A percentile compares a stretch with the other conserved stretches of the same genome.
These are phyloP conservation scores for Cantharellus cinnabarinus DNA, from an alignment of 768 basidiomycete genomes.

Conservation along the genomic window DNA sequence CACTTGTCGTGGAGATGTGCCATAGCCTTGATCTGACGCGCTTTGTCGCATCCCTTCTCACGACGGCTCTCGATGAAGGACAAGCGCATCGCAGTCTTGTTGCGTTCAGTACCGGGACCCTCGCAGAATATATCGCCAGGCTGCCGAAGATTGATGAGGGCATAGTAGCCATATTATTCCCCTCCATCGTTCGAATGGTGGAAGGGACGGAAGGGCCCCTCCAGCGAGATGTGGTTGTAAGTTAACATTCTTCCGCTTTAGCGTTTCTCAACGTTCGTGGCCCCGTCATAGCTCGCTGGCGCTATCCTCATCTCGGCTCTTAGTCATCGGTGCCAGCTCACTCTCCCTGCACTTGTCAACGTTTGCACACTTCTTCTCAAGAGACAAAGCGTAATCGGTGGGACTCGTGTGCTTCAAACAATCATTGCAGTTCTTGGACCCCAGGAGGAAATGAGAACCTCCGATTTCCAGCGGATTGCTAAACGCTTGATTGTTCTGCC, in stretches of 20 bases:
- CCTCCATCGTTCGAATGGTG: constrained; percentile 11
- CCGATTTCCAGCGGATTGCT: neutral
- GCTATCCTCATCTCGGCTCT: constrained; percentile 55
- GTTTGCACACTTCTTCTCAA: constrained; percentile 32
- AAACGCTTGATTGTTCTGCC: neutral
- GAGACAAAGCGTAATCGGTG: constrained; percentile 20
- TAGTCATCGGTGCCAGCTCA: constrained; percentile 41
- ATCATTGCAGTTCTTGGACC: constrained; percentile 41
- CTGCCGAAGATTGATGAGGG: constrained; percentile 41
- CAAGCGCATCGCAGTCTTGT: constrained; percentile 44
- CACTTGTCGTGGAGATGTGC: constrained; percentile 61
- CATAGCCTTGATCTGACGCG: constrained; percentile 50
- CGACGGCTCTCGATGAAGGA: constrained; percentile 21
- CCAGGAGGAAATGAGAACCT: constrained; percentile 31
- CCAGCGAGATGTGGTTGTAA: neutral
- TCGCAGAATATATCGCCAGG: constrained; percentile 59
- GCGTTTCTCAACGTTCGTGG: neutral
- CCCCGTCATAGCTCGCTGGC: constrained; percentile 35
- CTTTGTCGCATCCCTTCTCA: constrained; percentile 46
- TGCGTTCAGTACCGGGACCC: constrained; percentile 59
- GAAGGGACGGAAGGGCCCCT: neutral
- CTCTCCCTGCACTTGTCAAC: constrained; percentile 35
- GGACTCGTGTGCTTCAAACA: constrained; percentile 25
- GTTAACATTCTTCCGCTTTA: neutral
- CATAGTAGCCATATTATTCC: constrained; percentile 39